Percentiles rank a stretch among this genome's conserved stretches.
Conservation (phyloP, 768 basidiomycete genomes). For the Boletus rubroflammeus region DNA sequence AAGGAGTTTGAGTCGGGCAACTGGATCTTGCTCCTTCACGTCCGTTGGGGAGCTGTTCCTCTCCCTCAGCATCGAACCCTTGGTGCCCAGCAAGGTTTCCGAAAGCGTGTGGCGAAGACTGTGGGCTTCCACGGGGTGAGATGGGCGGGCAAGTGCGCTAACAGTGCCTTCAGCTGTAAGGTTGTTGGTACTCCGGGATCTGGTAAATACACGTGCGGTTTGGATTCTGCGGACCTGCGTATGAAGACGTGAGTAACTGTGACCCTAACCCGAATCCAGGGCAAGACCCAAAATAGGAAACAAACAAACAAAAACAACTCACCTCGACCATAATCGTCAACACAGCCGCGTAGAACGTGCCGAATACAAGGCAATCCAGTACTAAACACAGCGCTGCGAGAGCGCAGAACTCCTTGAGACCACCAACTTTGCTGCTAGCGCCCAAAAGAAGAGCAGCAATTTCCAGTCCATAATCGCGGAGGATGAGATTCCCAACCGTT, state of each 20-base stretch:
- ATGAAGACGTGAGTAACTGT: constrained; percentile 8
- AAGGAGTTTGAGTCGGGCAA: constrained; percentile 83
- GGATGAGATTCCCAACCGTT: constrained; percentile 74
- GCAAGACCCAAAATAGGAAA: not conserved
- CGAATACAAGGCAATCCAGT: constrained; percentile 84
- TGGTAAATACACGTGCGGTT: constrained; percentile 50
- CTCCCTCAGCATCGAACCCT: constrained; percentile 46
- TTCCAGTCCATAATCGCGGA: constrained; percentile 91
- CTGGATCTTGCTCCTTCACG: constrained; percentile 69
- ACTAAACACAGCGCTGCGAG: constrained; percentile 85
- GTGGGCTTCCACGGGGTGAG: constrained; percentile 16
- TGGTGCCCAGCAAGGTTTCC: constrained; percentile 40
- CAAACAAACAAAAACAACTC: constrained; percentile 25
- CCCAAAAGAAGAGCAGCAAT: constrained; percentile 87
- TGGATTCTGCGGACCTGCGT: constrained; percentile 67
- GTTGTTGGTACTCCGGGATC: constrained; percentile 33
- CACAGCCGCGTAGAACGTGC: constrained; percentile 86
- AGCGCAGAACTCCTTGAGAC: constrained; percentile 91
- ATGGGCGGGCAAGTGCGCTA: constrained; percentile 27
- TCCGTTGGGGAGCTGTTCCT: constrained; percentile 40
- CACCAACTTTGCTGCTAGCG: constrained; percentile 81
- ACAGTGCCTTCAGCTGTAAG: constrained; percentile 29
- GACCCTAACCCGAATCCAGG: constrained; percentile 10
- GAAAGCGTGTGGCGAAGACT: constrained; percentile 27
- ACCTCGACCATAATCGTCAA: constrained; percentile 97